Conservation (phyloP, 192 early-diverging fungal species). For the Coemansia sp. region DNA sequence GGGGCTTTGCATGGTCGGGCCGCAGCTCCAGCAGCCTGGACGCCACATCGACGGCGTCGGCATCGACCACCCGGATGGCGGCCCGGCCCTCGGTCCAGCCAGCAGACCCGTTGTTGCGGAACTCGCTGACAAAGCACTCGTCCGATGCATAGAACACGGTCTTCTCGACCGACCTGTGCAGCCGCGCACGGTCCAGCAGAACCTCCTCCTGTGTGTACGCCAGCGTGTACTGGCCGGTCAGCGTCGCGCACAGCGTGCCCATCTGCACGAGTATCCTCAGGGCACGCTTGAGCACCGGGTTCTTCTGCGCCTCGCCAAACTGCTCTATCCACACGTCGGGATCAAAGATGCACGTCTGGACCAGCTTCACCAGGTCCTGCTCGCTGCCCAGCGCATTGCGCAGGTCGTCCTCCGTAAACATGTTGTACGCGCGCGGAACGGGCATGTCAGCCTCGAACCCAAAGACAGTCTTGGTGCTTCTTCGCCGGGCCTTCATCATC, state of each 20-base stretch:
- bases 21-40: constrained; percentile 41
- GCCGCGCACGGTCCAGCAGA: constrained; percentile 35
- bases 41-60: constrained; percentile 39
- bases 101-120: constrained; percentile 52
- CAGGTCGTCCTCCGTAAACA: constrained; percentile 39
- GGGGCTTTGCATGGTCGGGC: constrained; percentile 42
- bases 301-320: constrained; percentile 41
- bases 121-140: constrained; percentile 46
- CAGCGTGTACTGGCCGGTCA: constrained; percentile 47
- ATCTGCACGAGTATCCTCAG: constrained; percentile 52
- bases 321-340: constrained; percentile 39
- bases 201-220: constrained; percentile 46
- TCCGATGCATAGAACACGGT: constrained; percentile 43
- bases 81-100: constrained; percentile 51
- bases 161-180: constrained; percentile 38
- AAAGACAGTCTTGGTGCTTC: constrained; percentile 47
- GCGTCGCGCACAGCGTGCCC: constrained; percentile 46
- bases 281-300: constrained; percentile 44
- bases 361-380: constrained; percentile 40
- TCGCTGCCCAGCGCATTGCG: constrained; percentile 41
- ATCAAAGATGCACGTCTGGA: constrained; percentile 42
- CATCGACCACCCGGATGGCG: constrained; percentile 42
- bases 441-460: constrained; percentile 50
- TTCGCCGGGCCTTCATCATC: constrained; percentile 44
- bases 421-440: constrained; percentile 44